Percentiles rank a stretch among this genome's conserved stretches.
Evolutionary conservation across 805 yeast species (phyloP).

Genomic region (Yamadazyma tumulicola): DNA sequence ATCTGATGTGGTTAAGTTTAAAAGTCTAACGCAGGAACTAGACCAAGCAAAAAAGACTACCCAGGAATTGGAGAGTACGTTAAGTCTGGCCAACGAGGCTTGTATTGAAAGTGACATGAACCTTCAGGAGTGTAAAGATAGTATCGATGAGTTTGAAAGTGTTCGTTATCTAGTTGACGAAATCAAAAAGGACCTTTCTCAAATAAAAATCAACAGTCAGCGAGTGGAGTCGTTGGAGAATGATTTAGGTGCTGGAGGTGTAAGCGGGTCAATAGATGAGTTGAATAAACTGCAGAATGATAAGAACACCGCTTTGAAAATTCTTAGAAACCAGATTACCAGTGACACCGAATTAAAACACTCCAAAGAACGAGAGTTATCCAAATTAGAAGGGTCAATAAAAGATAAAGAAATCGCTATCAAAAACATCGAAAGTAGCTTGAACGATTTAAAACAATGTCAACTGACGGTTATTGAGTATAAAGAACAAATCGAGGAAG

Average conservation of each 20-base stretch:
- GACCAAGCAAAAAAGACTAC: slow-evolving; percentile 7
- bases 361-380: slow-evolving; percentile 38
- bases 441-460: slow-evolving; percentile 35
- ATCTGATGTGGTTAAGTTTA: slow-evolving; percentile 23
- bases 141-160: slow-evolving; percentile 5
- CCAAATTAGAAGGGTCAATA: slow-evolving; percentile 44
- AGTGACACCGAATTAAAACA: slow-evolving; percentile 43
- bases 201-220: slow-evolving; percentile 30
- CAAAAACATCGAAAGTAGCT: slow-evolving; percentile 49
- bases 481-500: slow-evolving; percentile 25
- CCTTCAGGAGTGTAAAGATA: slow-evolving; percentile 3
- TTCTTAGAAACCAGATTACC: slow-evolving; percentile 29
- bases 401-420: slow-evolving; percentile 53
- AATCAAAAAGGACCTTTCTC: slow-evolving; percentile 26
- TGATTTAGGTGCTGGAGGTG: slow-evolving; percentile 33
- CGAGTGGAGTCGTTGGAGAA: slow-evolving; percentile 17
- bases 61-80: not conserved
- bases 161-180: slow-evolving; percentile 9
- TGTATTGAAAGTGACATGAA: slow-evolving; percentile 1
- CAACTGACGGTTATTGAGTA: slow-evolving; percentile 7
- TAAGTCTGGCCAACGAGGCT: not conserved
- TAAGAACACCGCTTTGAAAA: slow-evolving; percentile 37
- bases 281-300: slow-evolving; percentile 43
- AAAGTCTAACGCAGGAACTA: slow-evolving; percentile 18
- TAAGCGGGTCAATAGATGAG: slow-evolving; percentile 38